These are phyloP conservation scores for Saitozyma sp. DNA, from an alignment of 768 basidiomycete species.

Conservation along the genomic window DNA sequence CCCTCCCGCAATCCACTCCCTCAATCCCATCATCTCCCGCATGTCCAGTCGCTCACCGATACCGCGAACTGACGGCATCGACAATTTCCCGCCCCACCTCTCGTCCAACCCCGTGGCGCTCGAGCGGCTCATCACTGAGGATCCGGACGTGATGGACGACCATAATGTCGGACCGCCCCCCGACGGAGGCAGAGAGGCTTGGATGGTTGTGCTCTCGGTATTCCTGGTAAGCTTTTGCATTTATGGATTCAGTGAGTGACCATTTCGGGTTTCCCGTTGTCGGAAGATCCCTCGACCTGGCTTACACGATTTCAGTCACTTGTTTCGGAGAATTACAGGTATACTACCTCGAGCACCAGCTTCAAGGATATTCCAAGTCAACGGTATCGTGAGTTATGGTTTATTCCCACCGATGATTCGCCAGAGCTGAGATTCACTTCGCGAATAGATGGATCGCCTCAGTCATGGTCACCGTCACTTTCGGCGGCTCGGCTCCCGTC, in stretches of 20 bases:
- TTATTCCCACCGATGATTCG: background rate
- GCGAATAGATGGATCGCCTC: constrained; percentile 47
- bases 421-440: constrained; percentile 2
- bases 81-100: constrained; percentile 35
- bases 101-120: constrained; percentile 15
- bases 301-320: constrained; percentile 26
- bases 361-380: constrained; percentile 30
- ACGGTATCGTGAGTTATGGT: constrained; percentile 32
- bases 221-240: constrained; percentile 42
- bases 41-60: constrained; percentile 4
- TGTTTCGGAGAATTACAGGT: constrained; percentile 43
- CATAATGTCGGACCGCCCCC: constrained; percentile 45
- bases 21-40: constrained; percentile 10
- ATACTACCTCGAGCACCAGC: constrained; percentile 39
- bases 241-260: constrained; percentile 46
- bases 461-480: constrained; percentile 31
- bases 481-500: constrained; percentile 31
- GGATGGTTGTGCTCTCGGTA: constrained; percentile 41
- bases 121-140: constrained; percentile 21
- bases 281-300: background rate
- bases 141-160: constrained; percentile 29
- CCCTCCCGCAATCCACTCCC: too few species aligned
- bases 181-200: constrained; percentile 47
- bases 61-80: constrained; percentile 30
- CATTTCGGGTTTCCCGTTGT: background rate